Base-by-base conservation (phyloP, 306 rosid species). In the Quercus parvula region DNA sequence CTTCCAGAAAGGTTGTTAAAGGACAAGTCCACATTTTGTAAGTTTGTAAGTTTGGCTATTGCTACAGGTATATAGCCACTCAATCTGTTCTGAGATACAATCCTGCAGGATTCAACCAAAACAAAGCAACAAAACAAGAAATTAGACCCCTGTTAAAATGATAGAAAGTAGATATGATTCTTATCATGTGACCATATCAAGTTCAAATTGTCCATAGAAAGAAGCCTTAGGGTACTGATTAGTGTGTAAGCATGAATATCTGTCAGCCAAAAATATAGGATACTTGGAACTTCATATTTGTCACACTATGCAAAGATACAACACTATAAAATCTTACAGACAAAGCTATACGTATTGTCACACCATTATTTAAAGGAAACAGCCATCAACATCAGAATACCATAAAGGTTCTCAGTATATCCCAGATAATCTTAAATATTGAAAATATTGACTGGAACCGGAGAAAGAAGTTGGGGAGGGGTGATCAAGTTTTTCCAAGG, bases 1-100 rank as follows among this genome's bases (percentile, higher is more conserved):
- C 38, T 84, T 81, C 99, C 99, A 24, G 85, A 85, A 28, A 96
- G 91, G 80, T 77, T 82, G 84, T 96, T 96, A 57, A 81, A 87
- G 44, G 99, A 93, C 52, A 96, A 78, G 85, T 96, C 99, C 74
- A 93, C 98, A 57, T 66, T 80, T 87, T 87, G 92, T 72, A 96
- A 85, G 78, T 87, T 70, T 70, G 87, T 79, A 52, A 96, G 97
- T 75, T 89, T 89, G 57, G 93, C 92, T 75, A 96, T 41, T 59
- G 89, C 89, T 41, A 92, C 88, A 70, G 99, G 97, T 84, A 96
- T 85, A 22, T 84, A 77, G 68, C 96, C 97, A 75, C 62, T 78
- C 85, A 95, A 77, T 70, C 73, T 83, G 87, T 95, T 95, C 81
- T 86, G 82, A 20, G 99, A 91, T 35, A 90, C 58, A 67, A 85